Evolutionary conservation across 805 yeast genomes (phyloP), one percentile per base, ranked within the genome.

Genomic region (Schwanniomyces vanrijiae): DNA sequence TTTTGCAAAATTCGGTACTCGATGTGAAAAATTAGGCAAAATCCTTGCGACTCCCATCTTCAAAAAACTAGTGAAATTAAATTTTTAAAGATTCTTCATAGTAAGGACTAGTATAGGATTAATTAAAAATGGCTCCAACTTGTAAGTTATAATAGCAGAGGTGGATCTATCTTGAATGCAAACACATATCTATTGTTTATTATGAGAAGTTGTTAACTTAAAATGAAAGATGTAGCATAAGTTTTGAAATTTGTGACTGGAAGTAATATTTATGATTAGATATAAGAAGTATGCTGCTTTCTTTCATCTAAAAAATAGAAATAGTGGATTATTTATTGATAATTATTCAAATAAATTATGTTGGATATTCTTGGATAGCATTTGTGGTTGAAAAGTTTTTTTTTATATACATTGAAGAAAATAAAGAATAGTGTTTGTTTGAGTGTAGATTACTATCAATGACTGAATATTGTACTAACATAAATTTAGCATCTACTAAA

Each of bases 401-500:
- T n/a, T 11, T 13, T 28, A 28, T n/a, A 13, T 2, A 31, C 7
- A n/a, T n/a, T n/a, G n/a, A n/a, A n/a, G 9, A 6, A 31, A 31
- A 14, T 3, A 5, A n/a, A 31, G 19, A 31, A 31, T 31, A 31
- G 35, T 14, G 35, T 31, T 31, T 31, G 35, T 31, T 31, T 7
- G 14, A 18, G 20, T 31, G 20, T 7, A 31, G 35, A 31, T 8
- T 14, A 31, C 20, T 13, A 14, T 31, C 19, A 6, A n/a, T 5
- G 25, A 10, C n/a, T 33, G 25, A 37, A 11, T 21, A 37, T 37
- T 28, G 33, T 64, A 63, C 69, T 63, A 62, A 65, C 69, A 47
- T 16, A n/a, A 35, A 40, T 47, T 47, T 65, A 65, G 75, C 76
- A 62, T 76, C 74, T 62, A 74, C 79, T 61, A 88, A 94, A 83